Evolutionary conservation across 2,329 filamentous ascomycete species (phyloP).

Genomic region (Aspergillus sp.): DNA sequence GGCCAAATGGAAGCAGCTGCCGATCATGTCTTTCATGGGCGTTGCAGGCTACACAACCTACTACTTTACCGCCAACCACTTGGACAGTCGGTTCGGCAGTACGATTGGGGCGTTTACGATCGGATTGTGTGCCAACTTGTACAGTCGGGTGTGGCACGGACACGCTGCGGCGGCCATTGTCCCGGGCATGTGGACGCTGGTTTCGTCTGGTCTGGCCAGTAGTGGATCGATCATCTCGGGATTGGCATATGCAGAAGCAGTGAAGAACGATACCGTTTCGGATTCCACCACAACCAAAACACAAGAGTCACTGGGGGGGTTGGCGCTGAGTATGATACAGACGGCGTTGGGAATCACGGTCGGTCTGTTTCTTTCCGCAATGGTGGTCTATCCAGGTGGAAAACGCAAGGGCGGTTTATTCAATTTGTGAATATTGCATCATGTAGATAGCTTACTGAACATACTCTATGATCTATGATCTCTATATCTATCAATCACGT

Average conservation of each 20-base stretch:
- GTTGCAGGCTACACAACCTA: conserved; percentile 74
- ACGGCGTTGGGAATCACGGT: conserved; percentile 50
- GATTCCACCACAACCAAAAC: conserved; percentile 11
- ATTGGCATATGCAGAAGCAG: conserved; percentile 56
- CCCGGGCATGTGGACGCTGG: conserved; percentile 76
- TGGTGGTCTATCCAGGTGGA: conserved; percentile 49
- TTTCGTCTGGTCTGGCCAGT: conserved; percentile 60
- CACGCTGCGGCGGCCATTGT: conserved; percentile 81
- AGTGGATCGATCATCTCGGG: conserved; percentile 57
- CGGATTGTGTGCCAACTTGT: conserved; percentile 74
- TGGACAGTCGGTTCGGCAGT: conserved; percentile 74
- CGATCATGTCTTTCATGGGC: conserved; percentile 72
- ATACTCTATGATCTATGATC: background rate
- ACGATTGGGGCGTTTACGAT: conserved; percentile 75
- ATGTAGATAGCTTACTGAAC: background rate
- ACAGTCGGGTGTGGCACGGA: conserved; percentile 69
- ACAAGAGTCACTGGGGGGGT: conserved; percentile 28
- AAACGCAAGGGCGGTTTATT: conserved; percentile 49
- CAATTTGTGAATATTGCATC: conserved; percentile 9
- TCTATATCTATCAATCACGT: background rate
- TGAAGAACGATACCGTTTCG: conserved; percentile 29
- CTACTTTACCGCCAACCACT: conserved; percentile 67
- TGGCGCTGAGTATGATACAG: conserved; percentile 49
- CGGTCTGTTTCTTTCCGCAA: conserved; percentile 46
- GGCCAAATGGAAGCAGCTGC: conserved; percentile 73